Evolutionary conservation across 1,284 basidiomycete species (phyloP).

Genomic region (Cutaneotrichosporon sp.): DNA sequence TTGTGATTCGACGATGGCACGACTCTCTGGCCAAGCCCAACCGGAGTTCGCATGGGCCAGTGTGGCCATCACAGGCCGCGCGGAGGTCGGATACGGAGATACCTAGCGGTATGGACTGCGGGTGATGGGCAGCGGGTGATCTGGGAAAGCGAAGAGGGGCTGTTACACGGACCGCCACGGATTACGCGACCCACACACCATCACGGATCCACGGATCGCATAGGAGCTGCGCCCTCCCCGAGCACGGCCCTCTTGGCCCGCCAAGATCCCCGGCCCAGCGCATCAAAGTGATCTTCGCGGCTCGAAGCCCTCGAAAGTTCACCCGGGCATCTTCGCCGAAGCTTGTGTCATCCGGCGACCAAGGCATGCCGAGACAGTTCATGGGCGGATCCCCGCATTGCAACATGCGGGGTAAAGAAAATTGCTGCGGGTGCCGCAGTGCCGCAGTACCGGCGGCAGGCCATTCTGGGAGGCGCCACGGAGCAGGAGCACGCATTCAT

Average conservation of each 20-base stretch:
- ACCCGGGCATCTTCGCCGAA: too few species aligned
- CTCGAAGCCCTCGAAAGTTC: too few species aligned
- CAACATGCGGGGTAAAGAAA: too few species aligned
- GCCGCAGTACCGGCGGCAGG: too few species aligned
- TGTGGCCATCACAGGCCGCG: not conserved
- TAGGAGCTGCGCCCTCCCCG: not conserved
- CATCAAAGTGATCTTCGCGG: too few species aligned
- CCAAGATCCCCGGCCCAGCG: too few species aligned
- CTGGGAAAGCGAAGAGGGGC: not conserved
- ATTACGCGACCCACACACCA: not conserved
- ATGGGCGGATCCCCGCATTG: too few species aligned
- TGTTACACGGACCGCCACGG: not conserved
- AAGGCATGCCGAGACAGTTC: too few species aligned
- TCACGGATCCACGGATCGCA: not conserved
- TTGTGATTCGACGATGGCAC: not conserved
- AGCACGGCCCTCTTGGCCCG: not conserved
- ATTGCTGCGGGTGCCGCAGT: too few species aligned
- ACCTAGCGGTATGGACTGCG: not conserved
- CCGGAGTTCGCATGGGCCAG: not conserved
- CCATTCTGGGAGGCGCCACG: too few species aligned
- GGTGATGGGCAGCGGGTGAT: too few species aligned
- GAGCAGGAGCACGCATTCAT: not conserved
- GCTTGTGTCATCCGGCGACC: too few species aligned
- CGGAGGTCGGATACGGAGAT: not conserved
- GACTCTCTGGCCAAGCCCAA: not conserved